Base-by-base conservation (phyloP, 371 early-diverging fungal genomes). In the Coemansia sp. region DNA sequence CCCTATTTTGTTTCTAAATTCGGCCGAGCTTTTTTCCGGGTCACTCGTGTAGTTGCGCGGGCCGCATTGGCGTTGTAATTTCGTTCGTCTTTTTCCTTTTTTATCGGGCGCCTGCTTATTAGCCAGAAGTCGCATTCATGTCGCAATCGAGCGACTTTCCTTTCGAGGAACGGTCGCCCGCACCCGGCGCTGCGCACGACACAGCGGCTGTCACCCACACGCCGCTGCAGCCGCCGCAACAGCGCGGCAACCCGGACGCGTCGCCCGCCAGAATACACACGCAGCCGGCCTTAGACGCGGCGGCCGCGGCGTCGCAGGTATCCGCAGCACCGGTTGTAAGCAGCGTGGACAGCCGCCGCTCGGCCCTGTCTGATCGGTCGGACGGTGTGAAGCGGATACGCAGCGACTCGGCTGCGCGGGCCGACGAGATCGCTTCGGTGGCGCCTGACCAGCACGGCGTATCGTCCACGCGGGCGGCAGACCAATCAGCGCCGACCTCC, bases 71-170 rank as follows among this genome's bases (percentile, higher is more conserved):
- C n/a, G 10, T 26, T 42, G 10, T 42, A 42, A 10, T 12, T 42
- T 10, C 42, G 10, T 42, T 42, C 42, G 12, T 42, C 42, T 42
- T n/a, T 42, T 12, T 12, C 42, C n/a, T 42, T 42, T 12, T 42
- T 42, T n/a, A 12, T 42, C n/a, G 42, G 26, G 26, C 26, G 26
- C 26, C 26, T 26, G 26, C 26, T 26, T 26, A 26, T 26, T 26
- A 26, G 26, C 26, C 26, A 26, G 26, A 26, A 26, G 26, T 26
- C 26, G 26, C 26, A 26, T 26, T 26, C 26, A 69, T 63, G 68
- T 51, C 72, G 53, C 72, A 63, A 26, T 63, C 64, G 57, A 59
- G 63, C 38, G 68, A 68, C 50, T 40, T 54, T 52, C 61, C 61
- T 12, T 30, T 54, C 26, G 68, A 68, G 53, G 68, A 68, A 49